Percentiles rank a stretch among this genome's conserved stretches.
Conservation (phyloP, 1,139 yeast species). For the Nakaseomyces kungkrabaensis region DNA sequence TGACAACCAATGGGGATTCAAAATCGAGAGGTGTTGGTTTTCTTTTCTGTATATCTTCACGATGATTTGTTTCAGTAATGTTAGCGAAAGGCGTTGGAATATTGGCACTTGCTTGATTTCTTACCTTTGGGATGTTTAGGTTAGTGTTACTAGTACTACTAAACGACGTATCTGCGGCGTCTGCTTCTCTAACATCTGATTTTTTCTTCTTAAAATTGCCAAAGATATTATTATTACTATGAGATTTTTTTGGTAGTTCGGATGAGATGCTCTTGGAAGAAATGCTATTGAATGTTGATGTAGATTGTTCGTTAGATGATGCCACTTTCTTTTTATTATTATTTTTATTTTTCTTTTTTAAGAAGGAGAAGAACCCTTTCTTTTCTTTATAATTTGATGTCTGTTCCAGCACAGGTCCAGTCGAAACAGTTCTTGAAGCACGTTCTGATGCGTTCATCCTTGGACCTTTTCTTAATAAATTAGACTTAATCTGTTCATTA, state of each 20-base stretch:
- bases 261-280: constrained; percentile 9
- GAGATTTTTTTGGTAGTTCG: constrained; percentile 19
- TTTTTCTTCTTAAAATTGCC: neutral
- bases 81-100: neutral
- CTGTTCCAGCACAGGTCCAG: constrained; percentile 8
- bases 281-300: constrained; percentile 10
- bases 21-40: constrained; percentile 4
- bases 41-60: constrained; percentile 7
- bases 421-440: constrained; percentile 7
- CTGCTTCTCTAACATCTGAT: neutral
- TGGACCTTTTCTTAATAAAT: neutral
- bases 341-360: constrained; percentile 22
- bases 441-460: neutral
- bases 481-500: neutral
- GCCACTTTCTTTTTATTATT: constrained; percentile 11
- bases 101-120: neutral
- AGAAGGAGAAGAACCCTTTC: constrained; percentile 31
- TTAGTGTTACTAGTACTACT: neutral
- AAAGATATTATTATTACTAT: constrained; percentile 21
- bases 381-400: constrained; percentile 16
- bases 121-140: neutral
- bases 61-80: constrained; percentile 1
- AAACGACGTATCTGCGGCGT: neutral
- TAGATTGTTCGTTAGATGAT: constrained; percentile 5
- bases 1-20: neutral